Conservation (phyloP, 345 rosid genomes). For the Hevea brasiliensis region DNA sequence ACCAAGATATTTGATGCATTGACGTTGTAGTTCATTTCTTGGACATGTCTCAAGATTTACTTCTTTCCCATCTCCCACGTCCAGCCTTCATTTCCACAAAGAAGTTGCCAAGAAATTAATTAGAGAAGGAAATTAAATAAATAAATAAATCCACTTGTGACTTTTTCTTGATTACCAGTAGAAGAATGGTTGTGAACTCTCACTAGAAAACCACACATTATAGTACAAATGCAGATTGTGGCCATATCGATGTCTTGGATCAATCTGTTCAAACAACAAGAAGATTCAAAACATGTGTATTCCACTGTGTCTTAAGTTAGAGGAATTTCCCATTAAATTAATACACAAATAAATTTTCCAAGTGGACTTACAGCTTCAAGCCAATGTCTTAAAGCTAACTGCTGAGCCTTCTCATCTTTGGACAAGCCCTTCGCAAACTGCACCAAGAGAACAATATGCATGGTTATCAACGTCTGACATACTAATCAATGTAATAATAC, state of each 20-base stretch:
- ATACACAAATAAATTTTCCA: too few relatives aligned
- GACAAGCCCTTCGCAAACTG: constrained; percentile 55
- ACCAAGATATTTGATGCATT: constrained; percentile 79
- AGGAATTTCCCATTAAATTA: too few relatives aligned
- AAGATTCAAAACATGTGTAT: too few relatives aligned
- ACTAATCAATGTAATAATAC: too few relatives aligned
- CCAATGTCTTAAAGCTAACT: constrained; percentile 49
- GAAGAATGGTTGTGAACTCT: constrained; percentile 69
- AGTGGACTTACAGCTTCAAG: constrained; percentile 53
- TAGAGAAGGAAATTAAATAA: not conserved
- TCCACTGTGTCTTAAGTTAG: too few relatives aligned
- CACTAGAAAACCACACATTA: constrained; percentile 57
- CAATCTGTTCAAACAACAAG: too few relatives aligned
- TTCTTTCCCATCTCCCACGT: constrained; percentile 79
- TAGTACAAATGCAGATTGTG: constrained; percentile 62
- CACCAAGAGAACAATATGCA: not conserved
- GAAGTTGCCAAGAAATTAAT: not conserved
- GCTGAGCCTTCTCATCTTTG: constrained; percentile 49
- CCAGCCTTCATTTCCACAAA: constrained; percentile 54
- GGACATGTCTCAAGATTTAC: constrained; percentile 53
- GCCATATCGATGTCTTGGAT: constrained; percentile 74
- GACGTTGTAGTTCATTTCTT: constrained; percentile 48
- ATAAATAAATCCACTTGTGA: too few relatives aligned
- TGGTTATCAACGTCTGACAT: not conserved
- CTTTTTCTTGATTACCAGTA: constrained; percentile 48